Percentiles rank a stretch among this genome's conserved stretches.
Evolutionary conservation across 192 early-diverging fungal genomes (phyloP).

Genomic region (Coemansia sp.): DNA sequence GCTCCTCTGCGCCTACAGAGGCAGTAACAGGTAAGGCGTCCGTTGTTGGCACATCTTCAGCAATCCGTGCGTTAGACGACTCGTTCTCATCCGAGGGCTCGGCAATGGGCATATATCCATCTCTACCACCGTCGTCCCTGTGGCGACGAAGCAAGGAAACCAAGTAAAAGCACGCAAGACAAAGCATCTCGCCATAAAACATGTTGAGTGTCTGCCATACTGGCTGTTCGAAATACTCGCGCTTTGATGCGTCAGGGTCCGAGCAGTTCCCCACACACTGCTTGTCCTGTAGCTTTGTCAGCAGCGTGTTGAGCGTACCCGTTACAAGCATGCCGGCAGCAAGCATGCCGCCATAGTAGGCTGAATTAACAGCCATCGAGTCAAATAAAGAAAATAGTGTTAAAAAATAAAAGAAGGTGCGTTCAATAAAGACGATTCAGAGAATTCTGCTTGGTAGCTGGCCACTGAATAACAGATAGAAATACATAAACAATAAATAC

Average conservation of each 20-base stretch:
- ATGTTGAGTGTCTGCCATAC: constrained; percentile 98
- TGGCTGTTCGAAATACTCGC: constrained; percentile 90
- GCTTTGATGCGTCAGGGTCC: constrained; percentile 65
- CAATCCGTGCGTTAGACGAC: constrained; percentile 3
- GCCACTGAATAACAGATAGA: no score
- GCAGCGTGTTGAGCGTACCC: constrained; percentile 77
- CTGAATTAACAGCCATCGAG: constrained; percentile 23
- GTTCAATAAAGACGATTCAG: constrained; percentile 5
- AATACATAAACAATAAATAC: not conserved
- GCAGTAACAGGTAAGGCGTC: constrained; percentile 26
- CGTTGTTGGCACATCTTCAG: constrained; percentile 31
- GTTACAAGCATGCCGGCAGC: constrained; percentile 75
- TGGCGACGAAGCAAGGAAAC: constrained; percentile 31
- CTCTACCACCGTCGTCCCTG: constrained; percentile 6
- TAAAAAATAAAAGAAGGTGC: constrained; percentile 5
- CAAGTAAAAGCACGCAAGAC: constrained; percentile 70
- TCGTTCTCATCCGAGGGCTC: constrained; percentile 20
- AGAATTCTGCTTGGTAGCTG: no score
- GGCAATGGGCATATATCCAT: constrained; percentile 40
- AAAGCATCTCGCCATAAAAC: constrained; percentile 90
- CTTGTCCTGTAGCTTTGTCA: constrained; percentile 89
- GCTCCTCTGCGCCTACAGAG: not conserved
- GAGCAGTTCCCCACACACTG: constrained; percentile 90
- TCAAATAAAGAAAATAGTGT: constrained; percentile 6
- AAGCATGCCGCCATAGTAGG: constrained; percentile 51